These are phyloP conservation scores for Aspergillus pseudotamarii DNA, from an alignment of 2,329 filamentous ascomycete genomes.

Conservation along the genomic window DNA sequence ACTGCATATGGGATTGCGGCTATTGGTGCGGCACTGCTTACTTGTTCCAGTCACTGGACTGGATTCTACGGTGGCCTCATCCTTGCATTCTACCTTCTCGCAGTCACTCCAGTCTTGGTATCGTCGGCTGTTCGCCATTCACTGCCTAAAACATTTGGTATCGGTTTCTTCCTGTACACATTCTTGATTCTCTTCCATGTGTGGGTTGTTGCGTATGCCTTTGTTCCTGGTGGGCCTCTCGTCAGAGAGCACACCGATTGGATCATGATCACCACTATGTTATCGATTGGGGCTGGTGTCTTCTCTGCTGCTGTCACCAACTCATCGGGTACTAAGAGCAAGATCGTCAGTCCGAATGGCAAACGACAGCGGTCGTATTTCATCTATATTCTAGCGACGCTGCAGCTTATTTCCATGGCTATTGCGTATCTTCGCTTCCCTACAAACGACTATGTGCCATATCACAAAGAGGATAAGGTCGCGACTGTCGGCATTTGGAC, in stretches of 20 bases:
- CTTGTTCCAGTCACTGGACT: conserved; percentile 76
- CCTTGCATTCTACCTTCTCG: conserved; percentile 79
- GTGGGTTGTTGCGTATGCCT: conserved; percentile 97
- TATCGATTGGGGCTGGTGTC: conserved; percentile 80
- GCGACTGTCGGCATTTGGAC: conserved; percentile 98
- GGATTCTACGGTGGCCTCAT: conserved; percentile 84
- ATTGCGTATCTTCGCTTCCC: conserved; percentile 91
- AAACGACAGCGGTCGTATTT: conserved; percentile 66
- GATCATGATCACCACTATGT: conserved; percentile 87
- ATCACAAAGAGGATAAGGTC: conserved; percentile 83
- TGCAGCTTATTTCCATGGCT: conserved; percentile 79
- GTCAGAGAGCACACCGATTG: conserved; percentile 95
- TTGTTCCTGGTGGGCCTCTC: conserved; percentile 89
- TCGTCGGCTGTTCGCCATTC: conserved; percentile 73
- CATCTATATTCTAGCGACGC: conserved; percentile 68
- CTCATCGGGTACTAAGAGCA: conserved; percentile 48
- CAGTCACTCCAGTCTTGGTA: conserved; percentile 74
- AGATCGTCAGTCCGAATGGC: conserved; percentile 39
- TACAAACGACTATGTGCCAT: conserved; percentile 84
- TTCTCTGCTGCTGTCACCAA: conserved; percentile 66
- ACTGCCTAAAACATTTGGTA: conserved; percentile 78
- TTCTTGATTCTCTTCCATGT: conserved; percentile 95
- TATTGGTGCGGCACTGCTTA: conserved; percentile 76
- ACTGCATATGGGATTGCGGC: conserved; percentile 76
- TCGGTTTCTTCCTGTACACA: conserved; percentile 91